These are phyloP conservation scores for Claviceps citrina DNA, from an alignment of 2,329 filamentous ascomycete species.

Conservation along the genomic window DNA sequence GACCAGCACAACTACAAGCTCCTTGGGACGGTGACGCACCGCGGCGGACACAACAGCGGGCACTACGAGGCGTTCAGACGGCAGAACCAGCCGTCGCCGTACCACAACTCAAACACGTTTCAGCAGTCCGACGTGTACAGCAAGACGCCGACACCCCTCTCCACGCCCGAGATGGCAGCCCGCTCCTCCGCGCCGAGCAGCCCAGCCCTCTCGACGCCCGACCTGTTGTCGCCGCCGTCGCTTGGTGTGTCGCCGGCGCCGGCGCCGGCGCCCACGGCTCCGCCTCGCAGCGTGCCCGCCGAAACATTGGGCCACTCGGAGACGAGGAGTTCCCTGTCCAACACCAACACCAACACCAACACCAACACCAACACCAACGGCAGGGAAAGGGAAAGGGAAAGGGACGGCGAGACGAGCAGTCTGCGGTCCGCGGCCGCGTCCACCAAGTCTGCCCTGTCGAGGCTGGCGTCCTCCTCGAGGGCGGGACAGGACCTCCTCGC, in stretches of 20 bases:
- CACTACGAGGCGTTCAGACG: slow-evolving; percentile 94
- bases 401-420: slow-evolving; percentile 34
- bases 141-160: slow-evolving; percentile 37
- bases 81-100: slow-evolving; percentile 66
- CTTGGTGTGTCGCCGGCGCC: slow-evolving; percentile 17
- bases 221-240: slow-evolving; percentile 28
- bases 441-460: slow-evolving; percentile 37
- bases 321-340: slow-evolving; percentile 11
- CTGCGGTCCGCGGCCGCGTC: slow-evolving; percentile 42
- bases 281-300: slow-evolving; percentile 19
- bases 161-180: slow-evolving; percentile 31
- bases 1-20: slow-evolving; percentile 70
- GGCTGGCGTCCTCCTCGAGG: slow-evolving; percentile 28
- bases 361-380: not conserved
- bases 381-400: slow-evolving; percentile 18
- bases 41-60: slow-evolving; percentile 87
- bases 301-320: slow-evolving; percentile 14
- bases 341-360: not conserved
- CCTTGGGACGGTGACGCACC: slow-evolving; percentile 79
- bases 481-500: no score
- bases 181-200: slow-evolving; percentile 22
- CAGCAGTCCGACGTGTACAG: slow-evolving; percentile 61
- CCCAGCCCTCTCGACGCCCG: slow-evolving; percentile 31
- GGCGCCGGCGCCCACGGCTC: slow-evolving; percentile 5
- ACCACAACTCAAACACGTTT: slow-evolving; percentile 67